Conservation (phyloP, 345 rosid genomes). For the Citrus hindsii region DNA sequence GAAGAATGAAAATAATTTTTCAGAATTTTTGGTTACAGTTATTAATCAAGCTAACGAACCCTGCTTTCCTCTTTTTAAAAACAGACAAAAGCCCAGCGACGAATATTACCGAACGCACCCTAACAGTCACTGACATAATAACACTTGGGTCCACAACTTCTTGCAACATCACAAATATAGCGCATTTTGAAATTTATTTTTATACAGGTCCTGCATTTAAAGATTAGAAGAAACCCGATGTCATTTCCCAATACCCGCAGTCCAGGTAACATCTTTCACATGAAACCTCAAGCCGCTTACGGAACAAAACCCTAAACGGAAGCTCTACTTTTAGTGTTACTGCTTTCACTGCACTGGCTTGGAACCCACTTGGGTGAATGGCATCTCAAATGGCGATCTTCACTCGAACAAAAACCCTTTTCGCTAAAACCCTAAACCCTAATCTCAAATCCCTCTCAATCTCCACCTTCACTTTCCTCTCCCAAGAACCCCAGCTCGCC, state of each 20-base stretch:
- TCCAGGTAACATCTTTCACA: background rate
- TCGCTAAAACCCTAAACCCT: constrained; percentile 36
- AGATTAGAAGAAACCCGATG: background rate
- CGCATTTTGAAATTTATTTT: background rate
- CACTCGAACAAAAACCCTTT: constrained; percentile 33
- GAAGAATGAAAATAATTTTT: no score
- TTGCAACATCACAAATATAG: background rate
- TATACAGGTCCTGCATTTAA: no score
- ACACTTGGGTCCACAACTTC: background rate
- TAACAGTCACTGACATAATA: background rate
- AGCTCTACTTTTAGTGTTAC: background rate
- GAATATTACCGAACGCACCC: no score
- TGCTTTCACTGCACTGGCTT: background rate
- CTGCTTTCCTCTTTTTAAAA: no score
- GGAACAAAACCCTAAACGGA: background rate
- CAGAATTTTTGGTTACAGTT: no score
- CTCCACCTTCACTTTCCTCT: constrained; percentile 59
- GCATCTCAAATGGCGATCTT: constrained; percentile 53
- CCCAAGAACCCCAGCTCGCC: constrained; percentile 66
- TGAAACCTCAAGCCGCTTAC: background rate
- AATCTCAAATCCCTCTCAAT: constrained; percentile 52
- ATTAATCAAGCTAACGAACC: no score
- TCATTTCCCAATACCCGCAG: accelerated
- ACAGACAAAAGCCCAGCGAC: no score
- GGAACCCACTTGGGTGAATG: constrained; percentile 26